phyloP scores from a whole-genome alignment of 106 monocot species.

The Triglochin maritima region DNA sequence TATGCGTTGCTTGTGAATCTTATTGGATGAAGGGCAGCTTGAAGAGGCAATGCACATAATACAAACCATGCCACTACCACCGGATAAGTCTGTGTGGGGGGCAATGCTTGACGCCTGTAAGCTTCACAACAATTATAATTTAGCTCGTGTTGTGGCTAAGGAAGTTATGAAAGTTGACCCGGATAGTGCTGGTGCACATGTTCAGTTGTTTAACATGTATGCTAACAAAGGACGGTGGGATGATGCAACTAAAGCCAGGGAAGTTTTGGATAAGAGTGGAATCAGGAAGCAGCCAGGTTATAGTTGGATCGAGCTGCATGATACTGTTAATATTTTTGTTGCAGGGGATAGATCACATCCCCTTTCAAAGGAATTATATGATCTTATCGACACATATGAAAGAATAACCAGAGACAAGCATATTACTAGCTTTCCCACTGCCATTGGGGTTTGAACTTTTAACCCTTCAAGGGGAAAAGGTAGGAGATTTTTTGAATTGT shows the following conservation, averaged over 20 bases:
- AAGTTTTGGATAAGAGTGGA: slow-evolving; percentile 41
- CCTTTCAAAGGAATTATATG: slow-evolving; percentile 40
- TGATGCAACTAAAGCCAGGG: slow-evolving; percentile 47
- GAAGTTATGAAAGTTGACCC: slow-evolving; percentile 57
- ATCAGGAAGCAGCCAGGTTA: slow-evolving; percentile 61
- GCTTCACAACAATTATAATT: slow-evolving; percentile 34
- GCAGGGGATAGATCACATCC: slow-evolving; percentile 69
- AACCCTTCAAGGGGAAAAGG: no score
- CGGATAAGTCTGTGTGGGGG: slow-evolving; percentile 71
- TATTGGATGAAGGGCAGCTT: slow-evolving; percentile 54
- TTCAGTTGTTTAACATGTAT: slow-evolving; percentile 65
- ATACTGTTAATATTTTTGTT: slow-evolving; percentile 46
- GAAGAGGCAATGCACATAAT: slow-evolving; percentile 68
- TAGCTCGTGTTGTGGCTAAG: slow-evolving; percentile 49
- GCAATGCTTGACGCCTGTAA: slow-evolving; percentile 75
- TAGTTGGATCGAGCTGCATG: slow-evolving; percentile 82
- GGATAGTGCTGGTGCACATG: slow-evolving; percentile 60
- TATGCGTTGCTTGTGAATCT: slow-evolving; percentile 86
- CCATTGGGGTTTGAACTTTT: no score
- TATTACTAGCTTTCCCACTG: neutral
- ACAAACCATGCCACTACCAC: slow-evolving; percentile 41
- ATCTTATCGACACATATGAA: slow-evolving; percentile 32
- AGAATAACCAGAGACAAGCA: slow-evolving; percentile 34
- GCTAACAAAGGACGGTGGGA: slow-evolving; percentile 60
- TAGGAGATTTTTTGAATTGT: no score